Conservation (phyloP, 257 asterid genomes). For the Solanum corneliomulleri region DNA sequence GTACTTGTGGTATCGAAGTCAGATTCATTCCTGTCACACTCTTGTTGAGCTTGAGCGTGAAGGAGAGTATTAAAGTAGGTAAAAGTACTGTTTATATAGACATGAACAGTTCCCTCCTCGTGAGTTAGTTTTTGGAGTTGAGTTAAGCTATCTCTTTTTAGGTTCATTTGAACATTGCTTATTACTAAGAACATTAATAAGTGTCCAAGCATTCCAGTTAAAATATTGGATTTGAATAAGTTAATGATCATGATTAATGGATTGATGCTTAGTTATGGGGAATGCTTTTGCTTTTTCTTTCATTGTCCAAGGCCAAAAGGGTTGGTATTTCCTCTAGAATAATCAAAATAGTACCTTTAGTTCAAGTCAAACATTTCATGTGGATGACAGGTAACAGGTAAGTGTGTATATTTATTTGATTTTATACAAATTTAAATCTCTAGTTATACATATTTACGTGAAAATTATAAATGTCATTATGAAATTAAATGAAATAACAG, state of each 20-base stretch:
- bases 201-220: background rate
- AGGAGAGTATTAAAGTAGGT: too few relatives aligned
- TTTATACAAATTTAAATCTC: too few relatives aligned
- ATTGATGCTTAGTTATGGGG: background rate
- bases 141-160: background rate
- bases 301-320: background rate
- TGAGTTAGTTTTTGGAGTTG: too few relatives aligned
- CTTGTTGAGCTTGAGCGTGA: background rate
- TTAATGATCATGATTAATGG: background rate
- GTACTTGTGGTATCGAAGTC: too few relatives aligned
- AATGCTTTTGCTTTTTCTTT: background rate
- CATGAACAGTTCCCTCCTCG: background rate
- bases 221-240: background rate
- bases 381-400: slow-evolving; percentile 4
- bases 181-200: background rate
- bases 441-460: too few relatives aligned
- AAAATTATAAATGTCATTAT: too few relatives aligned
- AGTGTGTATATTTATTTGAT: too few relatives aligned
- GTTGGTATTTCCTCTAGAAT: background rate
- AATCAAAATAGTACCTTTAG: background rate
- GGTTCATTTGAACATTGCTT: background rate
- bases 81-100: too few relatives aligned
- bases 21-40: too few relatives aligned
- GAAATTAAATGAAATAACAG: too few relatives aligned
- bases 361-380: background rate